phyloP scores from a whole-genome alignment of 176 grass and related monocot genomes.

The Otatea glauca region DNA sequence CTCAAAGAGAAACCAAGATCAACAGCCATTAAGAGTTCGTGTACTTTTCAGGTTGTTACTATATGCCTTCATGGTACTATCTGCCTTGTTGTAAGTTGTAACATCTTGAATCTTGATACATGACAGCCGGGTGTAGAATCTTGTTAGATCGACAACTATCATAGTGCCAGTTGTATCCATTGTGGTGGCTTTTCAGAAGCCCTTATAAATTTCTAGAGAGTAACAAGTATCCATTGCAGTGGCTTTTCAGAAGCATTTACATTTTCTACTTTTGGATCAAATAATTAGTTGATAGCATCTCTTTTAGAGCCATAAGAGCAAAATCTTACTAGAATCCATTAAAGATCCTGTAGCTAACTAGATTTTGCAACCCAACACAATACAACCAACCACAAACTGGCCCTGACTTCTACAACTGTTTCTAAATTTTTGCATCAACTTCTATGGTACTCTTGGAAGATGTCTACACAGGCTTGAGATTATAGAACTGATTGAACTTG shows the following conservation, averaged over 20 bases:
- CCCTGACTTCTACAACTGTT: not conserved
- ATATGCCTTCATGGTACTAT: not conserved
- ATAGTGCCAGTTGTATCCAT: not conserved
- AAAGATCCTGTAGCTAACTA: not conserved
- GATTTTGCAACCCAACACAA: constrained; percentile 16
- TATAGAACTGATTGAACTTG: constrained; percentile 9
- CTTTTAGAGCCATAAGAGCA: not conserved
- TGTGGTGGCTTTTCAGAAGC: no score
- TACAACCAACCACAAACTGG: constrained; percentile 13
- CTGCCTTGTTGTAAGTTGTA: not conserved
- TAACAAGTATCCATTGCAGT: not conserved
- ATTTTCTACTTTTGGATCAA: not conserved
- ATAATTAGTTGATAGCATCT: constrained; percentile 15
- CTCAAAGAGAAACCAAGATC: constrained; percentile 1
- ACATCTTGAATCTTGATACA: not conserved
- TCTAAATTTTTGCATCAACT: not conserved
- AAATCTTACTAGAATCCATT: constrained; percentile 19
- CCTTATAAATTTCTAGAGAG: not conserved
- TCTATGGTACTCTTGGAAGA: constrained; percentile 14
- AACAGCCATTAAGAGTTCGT: not conserved
- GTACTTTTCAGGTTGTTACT: not conserved
- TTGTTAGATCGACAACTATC: not conserved
- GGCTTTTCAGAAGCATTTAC: constrained; percentile 11
- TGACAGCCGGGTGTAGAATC: not conserved
- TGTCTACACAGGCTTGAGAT: constrained; percentile 9